Conservation (phyloP, 805 yeast species). For the Starmerella kuoi region DNA sequence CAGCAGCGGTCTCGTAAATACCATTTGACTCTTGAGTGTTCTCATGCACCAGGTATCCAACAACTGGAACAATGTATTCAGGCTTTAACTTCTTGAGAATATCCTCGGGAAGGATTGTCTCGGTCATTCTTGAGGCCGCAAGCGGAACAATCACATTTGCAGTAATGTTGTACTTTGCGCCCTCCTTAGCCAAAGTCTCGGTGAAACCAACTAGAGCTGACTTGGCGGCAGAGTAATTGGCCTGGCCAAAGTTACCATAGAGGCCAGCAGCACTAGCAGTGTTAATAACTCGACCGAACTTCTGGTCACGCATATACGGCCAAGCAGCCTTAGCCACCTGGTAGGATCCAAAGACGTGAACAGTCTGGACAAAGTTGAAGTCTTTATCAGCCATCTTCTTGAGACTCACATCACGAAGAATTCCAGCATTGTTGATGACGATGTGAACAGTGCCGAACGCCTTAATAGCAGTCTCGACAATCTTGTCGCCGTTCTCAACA, state of each 20-base stretch:
- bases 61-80: constrained; percentile 85
- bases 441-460: constrained; percentile 81
- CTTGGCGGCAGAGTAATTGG: constrained; percentile 90
- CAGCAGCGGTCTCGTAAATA: constrained; percentile 88
- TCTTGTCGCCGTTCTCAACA: constrained; percentile 71
- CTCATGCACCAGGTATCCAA: constrained; percentile 65
- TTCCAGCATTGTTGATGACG: constrained; percentile 89
- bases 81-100: constrained; percentile 70
- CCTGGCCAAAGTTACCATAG: constrained; percentile 93
- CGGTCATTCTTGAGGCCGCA: constrained; percentile 95
- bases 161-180: constrained; percentile 66
- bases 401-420: constrained; percentile 75
- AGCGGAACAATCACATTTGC: constrained; percentile 87
- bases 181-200: constrained; percentile 92
- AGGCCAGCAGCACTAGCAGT: constrained; percentile 97
- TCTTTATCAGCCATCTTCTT: constrained; percentile 75
- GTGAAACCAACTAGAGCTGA: constrained; percentile 81
- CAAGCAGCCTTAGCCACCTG: constrained; percentile 80
- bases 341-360: constrained; percentile 83
- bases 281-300: constrained; percentile 78
- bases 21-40: constrained; percentile 52
- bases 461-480: constrained; percentile 74
- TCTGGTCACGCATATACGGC: constrained; percentile 76
- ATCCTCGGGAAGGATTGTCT: constrained; percentile 73
- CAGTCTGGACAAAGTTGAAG: constrained; percentile 67